Conservation (phyloP, 768 basidiomycete genomes). For the Boletus edulis region DNA sequence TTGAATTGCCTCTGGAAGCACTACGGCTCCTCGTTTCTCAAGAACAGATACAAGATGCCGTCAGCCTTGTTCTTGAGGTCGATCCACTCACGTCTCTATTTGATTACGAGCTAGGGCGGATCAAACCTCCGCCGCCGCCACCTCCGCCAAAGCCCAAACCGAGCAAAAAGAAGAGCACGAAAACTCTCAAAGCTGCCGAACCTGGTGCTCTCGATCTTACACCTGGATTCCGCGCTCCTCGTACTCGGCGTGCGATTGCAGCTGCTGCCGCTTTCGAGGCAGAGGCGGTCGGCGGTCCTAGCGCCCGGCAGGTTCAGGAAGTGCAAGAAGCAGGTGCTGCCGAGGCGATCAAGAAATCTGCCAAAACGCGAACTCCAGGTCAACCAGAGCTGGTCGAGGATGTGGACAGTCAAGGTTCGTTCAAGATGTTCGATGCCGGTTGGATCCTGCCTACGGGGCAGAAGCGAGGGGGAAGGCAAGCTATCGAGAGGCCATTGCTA, state of each 20-base stretch:
- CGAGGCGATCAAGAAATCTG: constrained; percentile 29
- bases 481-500: constrained; percentile 41
- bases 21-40: constrained; percentile 55
- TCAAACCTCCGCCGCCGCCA: constrained; percentile 60
- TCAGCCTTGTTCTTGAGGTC: constrained; percentile 52
- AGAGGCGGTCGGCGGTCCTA: constrained; percentile 27
- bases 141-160: constrained; percentile 45
- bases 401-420: constrained; percentile 69
- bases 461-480: constrained; percentile 56
- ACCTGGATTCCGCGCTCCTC: constrained; percentile 47
- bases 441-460: constrained; percentile 84
- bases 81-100: constrained; percentile 69
- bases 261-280: constrained; percentile 44
- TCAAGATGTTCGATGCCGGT: constrained; percentile 79
- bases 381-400: constrained; percentile 55
- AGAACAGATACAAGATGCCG: constrained; percentile 50
- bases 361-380: constrained; percentile 21
- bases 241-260: constrained; percentile 46
- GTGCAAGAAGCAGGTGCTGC: constrained; percentile 4
- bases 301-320: constrained; percentile 9
- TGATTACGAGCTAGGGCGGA: constrained; percentile 58
- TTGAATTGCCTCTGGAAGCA: constrained; percentile 65
- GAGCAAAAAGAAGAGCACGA: constrained; percentile 38
- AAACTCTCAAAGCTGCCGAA: constrained; percentile 18
- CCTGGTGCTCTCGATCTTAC: constrained; percentile 35